Conservation (phyloP, 352 stramenopile species). For the Phytopythium helicoides region DNA sequence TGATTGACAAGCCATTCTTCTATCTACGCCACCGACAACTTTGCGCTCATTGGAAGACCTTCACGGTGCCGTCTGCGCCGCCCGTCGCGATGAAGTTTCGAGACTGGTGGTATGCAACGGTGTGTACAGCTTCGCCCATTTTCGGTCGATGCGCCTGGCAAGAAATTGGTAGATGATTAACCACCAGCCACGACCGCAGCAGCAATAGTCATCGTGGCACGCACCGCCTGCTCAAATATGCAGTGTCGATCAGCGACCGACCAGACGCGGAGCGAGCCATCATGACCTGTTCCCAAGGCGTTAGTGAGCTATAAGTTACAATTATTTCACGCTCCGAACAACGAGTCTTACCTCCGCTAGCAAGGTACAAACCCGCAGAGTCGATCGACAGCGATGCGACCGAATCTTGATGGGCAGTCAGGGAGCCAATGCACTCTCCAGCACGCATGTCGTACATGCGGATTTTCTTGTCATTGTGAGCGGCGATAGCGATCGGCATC, state of each 20-base stretch:
- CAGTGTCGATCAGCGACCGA: constrained; percentile 79
- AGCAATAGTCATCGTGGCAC: background rate
- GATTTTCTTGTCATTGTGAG: constrained; percentile 81
- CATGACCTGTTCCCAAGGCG: constrained; percentile 44
- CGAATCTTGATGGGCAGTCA: constrained; percentile 80
- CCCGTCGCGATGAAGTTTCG: constrained; percentile 80
- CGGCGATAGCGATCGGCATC: constrained; percentile 80
- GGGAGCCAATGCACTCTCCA: constrained; percentile 71
- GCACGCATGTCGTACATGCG: constrained; percentile 86
- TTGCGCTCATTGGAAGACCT: constrained; percentile 78
- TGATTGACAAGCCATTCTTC: constrained; percentile 3
- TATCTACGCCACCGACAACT: background rate
- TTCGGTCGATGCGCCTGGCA: constrained; percentile 74
- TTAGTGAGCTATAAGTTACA: constrained; percentile 2
- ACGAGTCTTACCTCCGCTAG: constrained; percentile 52
- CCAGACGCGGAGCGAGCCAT: constrained; percentile 84
- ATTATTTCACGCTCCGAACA: background rate
- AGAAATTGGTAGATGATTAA: background rate
- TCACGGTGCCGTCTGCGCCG: constrained; percentile 82
- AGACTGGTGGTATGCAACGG: constrained; percentile 72
- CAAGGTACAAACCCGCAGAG: constrained; percentile 67
- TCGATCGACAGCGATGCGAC: constrained; percentile 83
- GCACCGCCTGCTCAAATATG: constrained; percentile 82
- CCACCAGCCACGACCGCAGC: background rate
- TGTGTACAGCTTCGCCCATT: constrained; percentile 75